These are phyloP conservation scores for Bassia scoparia DNA, from an alignment of 148 eudicot genomes.

Conservation along the genomic window DNA sequence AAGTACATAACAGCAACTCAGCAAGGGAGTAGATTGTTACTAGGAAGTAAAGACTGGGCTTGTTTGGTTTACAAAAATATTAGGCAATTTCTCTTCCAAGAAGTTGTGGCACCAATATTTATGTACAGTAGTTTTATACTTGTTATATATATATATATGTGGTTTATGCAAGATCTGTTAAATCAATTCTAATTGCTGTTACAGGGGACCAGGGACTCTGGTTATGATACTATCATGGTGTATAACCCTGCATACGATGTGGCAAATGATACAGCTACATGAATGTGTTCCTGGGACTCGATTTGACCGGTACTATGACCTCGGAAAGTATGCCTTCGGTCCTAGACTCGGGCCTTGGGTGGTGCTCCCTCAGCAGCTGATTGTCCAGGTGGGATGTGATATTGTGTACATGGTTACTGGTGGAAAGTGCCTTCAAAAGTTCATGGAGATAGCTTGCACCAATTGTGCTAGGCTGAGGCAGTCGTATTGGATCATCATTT, in stretches of 20 bases:
- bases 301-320: constrained; percentile 66
- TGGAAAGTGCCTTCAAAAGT: constrained; percentile 79
- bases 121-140: too few relatives aligned
- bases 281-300: constrained; percentile 84
- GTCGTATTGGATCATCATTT: constrained; percentile 86
- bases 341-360: constrained; percentile 85
- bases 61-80: too few relatives aligned
- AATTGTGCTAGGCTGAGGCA: constrained; percentile 50
- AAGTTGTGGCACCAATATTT: too few relatives aligned
- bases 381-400: constrained; percentile 87
- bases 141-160: too few relatives aligned
- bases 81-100: too few relatives aligned
- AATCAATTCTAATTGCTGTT: neutral
- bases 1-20: too few relatives aligned
- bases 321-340: constrained; percentile 72
- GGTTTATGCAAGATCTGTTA: neutral
- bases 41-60: too few relatives aligned
- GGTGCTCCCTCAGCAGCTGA: constrained; percentile 88
- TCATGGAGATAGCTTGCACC: constrained; percentile 73
- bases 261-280: constrained; percentile 90
- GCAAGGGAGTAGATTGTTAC: too few relatives aligned
- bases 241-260: constrained; percentile 74
- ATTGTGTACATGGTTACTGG: constrained; percentile 96
- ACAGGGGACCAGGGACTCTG: constrained; percentile 78
- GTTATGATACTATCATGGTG: constrained; percentile 78